phyloP scores from a whole-genome alignment of 129 eudicot species.

The Calendula officinalis region DNA sequence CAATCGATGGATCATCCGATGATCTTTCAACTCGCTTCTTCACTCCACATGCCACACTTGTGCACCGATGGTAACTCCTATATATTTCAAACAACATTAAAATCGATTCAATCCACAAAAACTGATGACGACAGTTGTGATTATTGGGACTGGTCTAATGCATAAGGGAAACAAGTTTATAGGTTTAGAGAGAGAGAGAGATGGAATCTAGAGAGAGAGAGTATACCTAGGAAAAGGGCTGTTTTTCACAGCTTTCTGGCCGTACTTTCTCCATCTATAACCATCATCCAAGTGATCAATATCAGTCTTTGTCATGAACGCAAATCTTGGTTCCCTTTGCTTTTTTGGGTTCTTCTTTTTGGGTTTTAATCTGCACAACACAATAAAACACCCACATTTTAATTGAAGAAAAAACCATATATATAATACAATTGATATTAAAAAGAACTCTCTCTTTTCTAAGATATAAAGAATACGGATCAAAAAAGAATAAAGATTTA shows the following conservation, averaged over 20 bases:
- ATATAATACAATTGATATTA: neutral
- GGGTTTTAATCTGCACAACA: slow-evolving; percentile 47
- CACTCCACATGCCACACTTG: slow-evolving; percentile 86
- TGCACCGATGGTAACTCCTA: slow-evolving; percentile 98
- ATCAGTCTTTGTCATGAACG: slow-evolving; percentile 96
- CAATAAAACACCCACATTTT: slow-evolving; percentile 22
- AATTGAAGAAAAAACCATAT: slow-evolving; percentile 8
- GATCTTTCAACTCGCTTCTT: slow-evolving; percentile 93
- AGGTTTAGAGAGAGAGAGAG: slow-evolving; percentile 20
- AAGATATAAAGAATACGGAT: slow-evolving; percentile 20
- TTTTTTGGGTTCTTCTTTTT: slow-evolving; percentile 78
- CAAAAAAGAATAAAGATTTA: slow-evolving; percentile 15
- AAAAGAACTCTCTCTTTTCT: slow-evolving; percentile 25
- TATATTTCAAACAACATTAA: neutral
- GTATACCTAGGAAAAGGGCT: slow-evolving; percentile 97
- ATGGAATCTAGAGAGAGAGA: slow-evolving; percentile 6
- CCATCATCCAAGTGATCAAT: slow-evolving; percentile 98
- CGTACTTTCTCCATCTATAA: slow-evolving; percentile 96
- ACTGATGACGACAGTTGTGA: too few relatives aligned
- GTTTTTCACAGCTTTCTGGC: slow-evolving; percentile 97
- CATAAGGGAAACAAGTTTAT: slow-evolving; percentile 18
- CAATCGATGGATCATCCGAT: slow-evolving; percentile 68
- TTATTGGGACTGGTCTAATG: too few relatives aligned
- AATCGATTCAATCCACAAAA: neutral
- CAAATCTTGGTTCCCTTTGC: slow-evolving; percentile 87